phyloP scores from a whole-genome alignment of 306 rosid species.

The Trifolium pratense region DNA sequence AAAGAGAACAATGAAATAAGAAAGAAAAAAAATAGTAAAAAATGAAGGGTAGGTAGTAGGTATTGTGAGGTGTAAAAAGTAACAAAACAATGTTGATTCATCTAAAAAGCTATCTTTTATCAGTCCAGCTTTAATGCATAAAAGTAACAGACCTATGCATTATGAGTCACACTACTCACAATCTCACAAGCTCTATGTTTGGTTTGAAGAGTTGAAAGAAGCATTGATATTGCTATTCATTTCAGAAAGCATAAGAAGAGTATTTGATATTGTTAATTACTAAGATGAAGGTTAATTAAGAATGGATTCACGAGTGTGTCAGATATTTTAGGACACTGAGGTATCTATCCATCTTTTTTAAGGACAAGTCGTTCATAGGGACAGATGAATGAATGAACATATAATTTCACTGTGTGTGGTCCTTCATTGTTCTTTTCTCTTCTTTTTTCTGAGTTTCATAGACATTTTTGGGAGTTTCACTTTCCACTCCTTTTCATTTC shows the following conservation, averaged over 20 bases:
- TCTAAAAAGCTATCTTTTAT: constrained; percentile 30
- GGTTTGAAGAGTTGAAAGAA: not conserved
- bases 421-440: not conserved
- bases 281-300: not conserved
- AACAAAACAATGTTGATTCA: constrained; percentile 22
- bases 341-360: constrained; percentile 63
- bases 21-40: not conserved
- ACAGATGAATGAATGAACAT: constrained; percentile 43
- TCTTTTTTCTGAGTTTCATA: constrained; percentile 41
- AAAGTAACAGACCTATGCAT: constrained; percentile 31
- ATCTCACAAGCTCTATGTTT: not conserved
- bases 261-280: not conserved
- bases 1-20: constrained; percentile 34
- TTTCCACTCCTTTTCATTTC: constrained; percentile 25
- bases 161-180: not conserved
- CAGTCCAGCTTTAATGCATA: constrained; percentile 41
- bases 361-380: constrained; percentile 70
- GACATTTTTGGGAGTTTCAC: constrained; percentile 28
- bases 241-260: not conserved
- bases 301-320: constrained; percentile 63
- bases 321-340: constrained; percentile 55
- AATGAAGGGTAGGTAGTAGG: not conserved
- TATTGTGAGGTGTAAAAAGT: constrained; percentile 15
- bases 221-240: not conserved
- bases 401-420: constrained; percentile 35